Percentiles rank a stretch among this genome's conserved stretches.
Conservation (phyloP, 2,329 filamentous ascomycete genomes). For the Ophiocordyceps camponoti-rufipedis region DNA sequence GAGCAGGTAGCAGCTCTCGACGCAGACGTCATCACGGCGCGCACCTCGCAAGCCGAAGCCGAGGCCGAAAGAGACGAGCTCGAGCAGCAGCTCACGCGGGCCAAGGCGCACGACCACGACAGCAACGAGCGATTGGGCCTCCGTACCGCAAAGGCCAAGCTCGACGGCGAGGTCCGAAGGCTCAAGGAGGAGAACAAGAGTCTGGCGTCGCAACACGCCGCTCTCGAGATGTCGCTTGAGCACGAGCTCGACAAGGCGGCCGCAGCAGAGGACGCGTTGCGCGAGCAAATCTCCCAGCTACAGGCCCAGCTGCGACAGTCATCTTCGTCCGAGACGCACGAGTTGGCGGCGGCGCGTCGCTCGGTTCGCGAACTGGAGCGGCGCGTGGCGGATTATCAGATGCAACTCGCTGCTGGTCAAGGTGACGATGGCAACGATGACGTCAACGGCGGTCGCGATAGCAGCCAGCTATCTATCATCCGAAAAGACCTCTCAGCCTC, state of each 20-base stretch:
- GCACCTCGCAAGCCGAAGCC: conserved; percentile 34
- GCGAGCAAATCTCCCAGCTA: conserved; percentile 33
- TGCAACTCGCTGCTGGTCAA: conserved; percentile 15
- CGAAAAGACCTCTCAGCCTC: conserved; percentile 44
- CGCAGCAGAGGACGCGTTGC: conserved; percentile 45
- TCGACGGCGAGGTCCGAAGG: conserved; percentile 48
- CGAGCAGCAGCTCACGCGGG: conserved; percentile 34
- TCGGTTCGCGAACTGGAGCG: conserved; percentile 49
- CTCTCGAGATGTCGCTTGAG: conserved; percentile 45
- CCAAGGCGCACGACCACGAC: conserved; percentile 37
- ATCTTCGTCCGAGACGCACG: conserved; percentile 29
- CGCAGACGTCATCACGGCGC: conserved; percentile 40
- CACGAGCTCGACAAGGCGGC: conserved; percentile 47
- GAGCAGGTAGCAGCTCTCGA: conserved; percentile 42
- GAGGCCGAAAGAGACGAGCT: conserved; percentile 51
- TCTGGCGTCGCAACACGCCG: conserved; percentile 35
- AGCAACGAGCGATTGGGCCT: conserved; percentile 53
- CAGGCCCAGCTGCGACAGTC: conserved; percentile 26
- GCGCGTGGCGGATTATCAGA: conserved; percentile 35
- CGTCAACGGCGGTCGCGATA: conserved; percentile 17
- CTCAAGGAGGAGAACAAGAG: conserved; percentile 44
- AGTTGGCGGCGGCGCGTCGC: conserved; percentile 38
- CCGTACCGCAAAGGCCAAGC: conserved; percentile 45
- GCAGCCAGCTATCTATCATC: conserved; percentile 38
- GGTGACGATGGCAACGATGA: conserved; percentile 7